phyloP scores from a whole-genome alignment of 805 yeast species.

The Wickerhamomyces chaumierensis region DNA sequence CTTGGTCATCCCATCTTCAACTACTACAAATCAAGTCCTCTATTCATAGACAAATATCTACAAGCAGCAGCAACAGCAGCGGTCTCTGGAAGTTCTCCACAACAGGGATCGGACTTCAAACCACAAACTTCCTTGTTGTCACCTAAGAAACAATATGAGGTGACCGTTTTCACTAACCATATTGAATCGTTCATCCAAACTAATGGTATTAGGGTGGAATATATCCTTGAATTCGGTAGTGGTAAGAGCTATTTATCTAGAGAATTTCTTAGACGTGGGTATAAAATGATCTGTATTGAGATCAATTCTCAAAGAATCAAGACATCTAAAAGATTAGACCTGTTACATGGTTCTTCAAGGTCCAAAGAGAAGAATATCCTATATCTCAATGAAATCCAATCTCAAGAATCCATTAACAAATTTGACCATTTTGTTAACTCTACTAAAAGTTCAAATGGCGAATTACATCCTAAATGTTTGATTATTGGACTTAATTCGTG shows the following conservation, averaged over 20 bases:
- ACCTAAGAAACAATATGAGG: slow-evolving; percentile 7
- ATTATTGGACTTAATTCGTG: slow-evolving; percentile 10
- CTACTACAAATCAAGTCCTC: not conserved
- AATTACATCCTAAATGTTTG: slow-evolving; percentile 1
- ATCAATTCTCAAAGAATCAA: not conserved
- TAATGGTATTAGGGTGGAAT: slow-evolving; percentile 2
- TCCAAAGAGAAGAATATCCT: not conserved
- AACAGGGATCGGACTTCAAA: no score
- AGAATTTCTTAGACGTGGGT: not conserved
- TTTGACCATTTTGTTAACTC: slow-evolving; percentile 1
- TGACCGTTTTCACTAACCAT: slow-evolving; percentile 3
- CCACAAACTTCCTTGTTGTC: slow-evolving; percentile 1
- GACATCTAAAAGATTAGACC: slow-evolving; percentile 4
- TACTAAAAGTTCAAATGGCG: slow-evolving; percentile 1
- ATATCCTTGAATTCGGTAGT: slow-evolving; percentile 8
- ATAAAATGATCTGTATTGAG: slow-evolving; percentile 5
- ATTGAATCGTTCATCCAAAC: not conserved
- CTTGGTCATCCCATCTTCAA: not conserved
- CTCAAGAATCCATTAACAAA: not conserved
- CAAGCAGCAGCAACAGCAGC: no score
- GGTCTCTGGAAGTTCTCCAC: no score
- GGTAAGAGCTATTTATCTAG: slow-evolving; percentile 7
- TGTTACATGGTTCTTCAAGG: not conserved
- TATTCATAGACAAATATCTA: no score
- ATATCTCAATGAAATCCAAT: not conserved